phyloP scores from a whole-genome alignment of 257 asterid species.

The Solanum sejunctum region DNA sequence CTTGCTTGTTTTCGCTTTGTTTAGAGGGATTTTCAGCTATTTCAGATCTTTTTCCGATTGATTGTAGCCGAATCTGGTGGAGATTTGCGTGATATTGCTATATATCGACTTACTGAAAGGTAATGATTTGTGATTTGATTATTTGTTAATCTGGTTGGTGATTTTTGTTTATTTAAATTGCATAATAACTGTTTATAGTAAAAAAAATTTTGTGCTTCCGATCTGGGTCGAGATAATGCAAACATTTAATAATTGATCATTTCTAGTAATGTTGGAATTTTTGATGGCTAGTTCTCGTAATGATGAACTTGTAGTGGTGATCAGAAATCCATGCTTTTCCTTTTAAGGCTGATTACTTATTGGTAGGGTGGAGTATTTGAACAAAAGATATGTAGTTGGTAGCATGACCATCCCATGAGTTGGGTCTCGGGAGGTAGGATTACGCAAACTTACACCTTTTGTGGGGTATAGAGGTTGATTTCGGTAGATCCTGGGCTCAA shows the following conservation, averaged over 20 bases:
- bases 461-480: background rate
- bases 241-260: background rate
- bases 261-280: background rate
- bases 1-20: conserved; percentile 1
- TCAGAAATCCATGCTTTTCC: background rate
- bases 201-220: background rate
- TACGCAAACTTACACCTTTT: background rate
- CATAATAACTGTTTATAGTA: background rate
- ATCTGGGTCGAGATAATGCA: background rate
- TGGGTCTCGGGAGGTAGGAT: background rate
- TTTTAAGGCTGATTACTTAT: background rate
- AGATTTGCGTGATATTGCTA: background rate
- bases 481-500: background rate
- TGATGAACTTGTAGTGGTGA: background rate
- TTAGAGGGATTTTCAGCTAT: background rate
- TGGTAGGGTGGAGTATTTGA: background rate
- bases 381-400: background rate
- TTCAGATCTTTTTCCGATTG: background rate
- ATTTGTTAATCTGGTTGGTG: background rate
- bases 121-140: background rate
- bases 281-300: background rate
- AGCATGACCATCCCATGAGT: background rate
- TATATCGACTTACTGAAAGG: background rate
- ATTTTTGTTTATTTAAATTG: background rate
- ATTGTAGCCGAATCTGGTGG: background rate